Conservation (phyloP, 2,329 filamentous ascomycete genomes). For the Botrytis sinoallii region DNA sequence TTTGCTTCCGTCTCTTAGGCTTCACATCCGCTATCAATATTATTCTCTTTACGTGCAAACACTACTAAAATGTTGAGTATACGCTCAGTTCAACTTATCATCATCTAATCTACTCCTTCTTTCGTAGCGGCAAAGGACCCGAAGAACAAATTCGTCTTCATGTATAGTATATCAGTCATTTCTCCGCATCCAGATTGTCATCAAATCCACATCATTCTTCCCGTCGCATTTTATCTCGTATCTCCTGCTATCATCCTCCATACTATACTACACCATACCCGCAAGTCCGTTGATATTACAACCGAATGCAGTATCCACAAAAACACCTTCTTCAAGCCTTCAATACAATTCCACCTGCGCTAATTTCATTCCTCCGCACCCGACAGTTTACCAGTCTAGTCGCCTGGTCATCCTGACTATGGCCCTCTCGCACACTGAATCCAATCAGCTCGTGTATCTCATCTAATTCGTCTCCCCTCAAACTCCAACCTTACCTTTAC, state of each 20-base stretch:
- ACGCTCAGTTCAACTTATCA: neutral
- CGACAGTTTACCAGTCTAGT: neutral
- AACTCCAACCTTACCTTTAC: too few species aligned
- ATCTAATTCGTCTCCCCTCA: neutral
- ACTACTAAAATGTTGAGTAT: neutral
- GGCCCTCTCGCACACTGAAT: neutral
- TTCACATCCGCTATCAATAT: neutral
- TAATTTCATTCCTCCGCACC: neutral
- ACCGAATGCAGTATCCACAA: neutral
- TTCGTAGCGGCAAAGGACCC: neutral
- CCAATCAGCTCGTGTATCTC: fast-evolving
- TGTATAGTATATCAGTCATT: too few species aligned
- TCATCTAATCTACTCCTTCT: neutral
- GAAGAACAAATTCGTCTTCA: neutral
- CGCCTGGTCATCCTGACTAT: fast-evolving
- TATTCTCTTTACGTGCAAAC: neutral
- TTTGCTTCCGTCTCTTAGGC: neutral
- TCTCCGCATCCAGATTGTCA: too few species aligned
- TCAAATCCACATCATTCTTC: neutral
- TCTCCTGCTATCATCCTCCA: neutral
- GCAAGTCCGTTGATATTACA: neutral
- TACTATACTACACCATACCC: neutral
- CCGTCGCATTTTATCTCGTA: neutral
- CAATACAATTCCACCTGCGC: neutral
- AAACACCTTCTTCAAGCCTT: neutral